phyloP scores from a whole-genome alignment of 495 filamentous ascomycete genomes.

The Neurospora intermedia region DNA sequence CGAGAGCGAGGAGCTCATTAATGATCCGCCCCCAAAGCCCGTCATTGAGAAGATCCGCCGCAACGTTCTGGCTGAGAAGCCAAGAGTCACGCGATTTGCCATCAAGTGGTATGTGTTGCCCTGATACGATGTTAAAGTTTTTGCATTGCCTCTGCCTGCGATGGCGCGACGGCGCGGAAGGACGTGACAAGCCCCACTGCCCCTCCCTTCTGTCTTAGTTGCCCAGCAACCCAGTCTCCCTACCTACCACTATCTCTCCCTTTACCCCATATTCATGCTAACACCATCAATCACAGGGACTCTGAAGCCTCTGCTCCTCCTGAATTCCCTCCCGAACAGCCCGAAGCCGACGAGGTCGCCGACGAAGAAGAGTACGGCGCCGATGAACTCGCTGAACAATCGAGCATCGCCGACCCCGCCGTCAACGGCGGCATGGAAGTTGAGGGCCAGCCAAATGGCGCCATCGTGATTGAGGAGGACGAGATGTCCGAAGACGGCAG shows the following conservation, averaged over 20 bases:
- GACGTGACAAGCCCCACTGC: not conserved
- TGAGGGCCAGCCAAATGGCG: constrained; percentile 29
- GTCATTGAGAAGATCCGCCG: constrained; percentile 82
- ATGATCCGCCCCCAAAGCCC: constrained; percentile 82
- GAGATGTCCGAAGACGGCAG: constrained; percentile 81
- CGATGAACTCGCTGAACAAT: constrained; percentile 65
- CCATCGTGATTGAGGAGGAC: constrained; percentile 47
- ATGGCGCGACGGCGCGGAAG: not conserved
- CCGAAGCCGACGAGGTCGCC: constrained; percentile 75
- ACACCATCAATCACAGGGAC: constrained; percentile 51
- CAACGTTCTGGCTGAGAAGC: constrained; percentile 93
- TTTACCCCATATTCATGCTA: constrained; percentile 3
- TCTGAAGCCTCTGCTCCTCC: constrained; percentile 90
- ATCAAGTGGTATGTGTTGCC: constrained; percentile 77
- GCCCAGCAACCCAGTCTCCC: not conserved
- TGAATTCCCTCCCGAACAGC: constrained; percentile 94
- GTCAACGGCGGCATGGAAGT: constrained; percentile 42
- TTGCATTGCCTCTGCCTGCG: not conserved
- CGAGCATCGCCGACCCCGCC: constrained; percentile 31
- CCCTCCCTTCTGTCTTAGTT: not conserved
- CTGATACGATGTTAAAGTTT: not conserved
- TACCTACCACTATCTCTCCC: not conserved
- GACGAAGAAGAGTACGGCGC: constrained; percentile 88
- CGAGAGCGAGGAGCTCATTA: constrained; percentile 75
- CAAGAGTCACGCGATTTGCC: constrained; percentile 91